These are phyloP conservation scores for Cryphonectria naterciae DNA, from an alignment of 2,329 filamentous ascomycete species.

Conservation along the genomic window DNA sequence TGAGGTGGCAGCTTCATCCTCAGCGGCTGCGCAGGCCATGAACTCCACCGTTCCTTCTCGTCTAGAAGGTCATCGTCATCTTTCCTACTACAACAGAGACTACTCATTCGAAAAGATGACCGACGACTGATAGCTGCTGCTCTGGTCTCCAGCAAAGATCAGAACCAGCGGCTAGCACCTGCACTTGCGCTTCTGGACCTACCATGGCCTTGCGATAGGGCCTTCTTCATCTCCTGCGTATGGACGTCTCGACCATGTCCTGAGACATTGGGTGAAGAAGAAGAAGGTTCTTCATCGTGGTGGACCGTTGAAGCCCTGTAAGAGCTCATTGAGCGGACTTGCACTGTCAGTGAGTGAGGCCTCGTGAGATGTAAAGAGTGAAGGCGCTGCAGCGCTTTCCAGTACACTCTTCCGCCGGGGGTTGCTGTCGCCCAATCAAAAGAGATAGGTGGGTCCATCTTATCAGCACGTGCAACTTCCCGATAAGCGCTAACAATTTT, in stretches of 20 bases:
- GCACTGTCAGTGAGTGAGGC: background rate
- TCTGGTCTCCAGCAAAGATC: background rate
- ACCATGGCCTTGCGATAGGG: background rate
- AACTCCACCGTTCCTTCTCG: background rate
- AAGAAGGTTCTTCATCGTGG: background rate
- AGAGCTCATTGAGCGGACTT: background rate
- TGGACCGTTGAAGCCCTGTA: background rate
- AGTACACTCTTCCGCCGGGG: background rate
- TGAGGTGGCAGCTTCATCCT: background rate
- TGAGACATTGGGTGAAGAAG: background rate
- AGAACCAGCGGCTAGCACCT: background rate
- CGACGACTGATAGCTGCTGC: background rate
- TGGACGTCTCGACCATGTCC: background rate
- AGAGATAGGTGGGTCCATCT: background rate
- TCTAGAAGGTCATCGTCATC: background rate
- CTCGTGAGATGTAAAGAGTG: background rate
- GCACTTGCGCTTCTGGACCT: background rate
- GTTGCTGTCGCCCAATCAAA: background rate
- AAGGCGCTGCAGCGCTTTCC: background rate
- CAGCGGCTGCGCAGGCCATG: background rate
- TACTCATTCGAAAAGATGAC: background rate
- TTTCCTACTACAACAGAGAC: background rate
- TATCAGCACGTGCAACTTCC: constrained; percentile 8
- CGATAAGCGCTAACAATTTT: constrained; percentile 17
- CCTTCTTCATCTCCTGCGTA: background rate